phyloP scores from a whole-genome alignment of 106 monocot species.

The Platanthera zijinensis region DNA sequence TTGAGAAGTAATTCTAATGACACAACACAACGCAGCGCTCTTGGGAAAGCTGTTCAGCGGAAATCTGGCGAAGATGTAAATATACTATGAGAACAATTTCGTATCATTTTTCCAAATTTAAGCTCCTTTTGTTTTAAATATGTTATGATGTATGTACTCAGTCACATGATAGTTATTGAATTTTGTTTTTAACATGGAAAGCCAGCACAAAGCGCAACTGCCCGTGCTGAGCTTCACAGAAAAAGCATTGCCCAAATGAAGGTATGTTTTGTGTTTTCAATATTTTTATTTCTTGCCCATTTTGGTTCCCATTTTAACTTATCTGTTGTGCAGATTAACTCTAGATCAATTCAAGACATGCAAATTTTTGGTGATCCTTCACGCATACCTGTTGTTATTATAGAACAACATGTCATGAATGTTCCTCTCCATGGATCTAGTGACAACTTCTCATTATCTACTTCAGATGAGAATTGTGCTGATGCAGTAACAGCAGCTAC shows the following conservation, averaged over 20 bases:
- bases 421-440: conserved; percentile 39
- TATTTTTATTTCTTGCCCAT: conserved; percentile 1
- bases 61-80: conserved; percentile 76
- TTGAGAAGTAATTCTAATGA: conserved; percentile 68
- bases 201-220: conserved; percentile 58
- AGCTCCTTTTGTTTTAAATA: neutral
- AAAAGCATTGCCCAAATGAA: conserved; percentile 96
- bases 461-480: conserved; percentile 27
- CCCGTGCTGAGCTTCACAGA: conserved; percentile 87
- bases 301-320: neutral
- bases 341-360: conserved; percentile 81
- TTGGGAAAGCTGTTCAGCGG: conserved; percentile 52
- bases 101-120: neutral
- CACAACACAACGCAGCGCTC: conserved; percentile 41
- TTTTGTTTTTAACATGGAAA: conserved; percentile 25
- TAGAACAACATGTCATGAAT: conserved; percentile 83
- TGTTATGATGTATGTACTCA: neutral
- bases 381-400: conserved; percentile 68
- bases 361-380: conserved; percentile 90
- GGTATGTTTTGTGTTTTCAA: conserved; percentile 18
- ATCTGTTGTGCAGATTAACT: conserved; percentile 62
- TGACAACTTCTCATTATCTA: conserved; percentile 19
- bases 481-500: conserved; percentile 13
- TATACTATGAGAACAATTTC: neutral
- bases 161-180: conserved; percentile 4